phyloP scores from a whole-genome alignment of 2,329 filamentous ascomycete species.

The Camillea tinctor region DNA sequence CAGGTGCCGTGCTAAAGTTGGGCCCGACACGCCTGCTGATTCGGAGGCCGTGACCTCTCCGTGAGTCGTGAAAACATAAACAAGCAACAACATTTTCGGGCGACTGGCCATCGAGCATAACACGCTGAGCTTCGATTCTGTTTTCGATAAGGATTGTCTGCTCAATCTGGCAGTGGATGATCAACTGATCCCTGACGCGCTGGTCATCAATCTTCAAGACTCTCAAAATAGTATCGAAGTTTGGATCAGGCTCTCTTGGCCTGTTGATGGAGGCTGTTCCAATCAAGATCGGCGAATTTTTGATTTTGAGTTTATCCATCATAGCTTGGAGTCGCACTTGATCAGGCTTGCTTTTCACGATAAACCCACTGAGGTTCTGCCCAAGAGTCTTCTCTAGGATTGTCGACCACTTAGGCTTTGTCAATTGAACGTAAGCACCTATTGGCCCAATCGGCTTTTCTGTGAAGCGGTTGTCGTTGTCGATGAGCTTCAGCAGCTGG shows the following conservation, averaged over 20 bases:
- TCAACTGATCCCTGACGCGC: slow-evolving; percentile 73
- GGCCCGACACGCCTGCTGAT: slow-evolving; percentile 46
- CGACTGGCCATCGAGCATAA: slow-evolving; percentile 64
- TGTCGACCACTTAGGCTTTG: slow-evolving; percentile 78
- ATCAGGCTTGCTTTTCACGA: slow-evolving; percentile 77
- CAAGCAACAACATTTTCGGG: slow-evolving; percentile 72
- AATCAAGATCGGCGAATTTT: slow-evolving; percentile 59
- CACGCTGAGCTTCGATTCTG: slow-evolving; percentile 62
- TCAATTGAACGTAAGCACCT: slow-evolving; percentile 72
- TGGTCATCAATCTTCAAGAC: slow-evolving; percentile 80
- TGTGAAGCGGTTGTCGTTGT: slow-evolving; percentile 66
- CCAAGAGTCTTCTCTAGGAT: slow-evolving; percentile 79
- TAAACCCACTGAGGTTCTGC: slow-evolving; percentile 69
- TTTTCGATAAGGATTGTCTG: slow-evolving; percentile 76
- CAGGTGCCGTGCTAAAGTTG: slow-evolving; percentile 34
- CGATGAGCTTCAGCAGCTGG: slow-evolving; percentile 65
- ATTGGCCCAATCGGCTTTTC: slow-evolving; percentile 79
- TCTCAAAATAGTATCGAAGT: slow-evolving; percentile 75
- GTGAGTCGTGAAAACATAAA: slow-evolving; percentile 64
- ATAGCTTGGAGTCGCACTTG: slow-evolving; percentile 65
- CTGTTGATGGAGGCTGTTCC: slow-evolving; percentile 56
- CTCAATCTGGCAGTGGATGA: slow-evolving; percentile 81
- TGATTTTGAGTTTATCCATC: slow-evolving; percentile 56
- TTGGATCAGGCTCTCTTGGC: slow-evolving; percentile 69
- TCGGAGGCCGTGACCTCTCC: slow-evolving; percentile 58